Percentiles rank a stretch among this genome's conserved stretches.
These are phyloP conservation scores for Samsoniella hepiali DNA, from an alignment of 2,329 filamentous ascomycete species.

Conservation along the genomic window DNA sequence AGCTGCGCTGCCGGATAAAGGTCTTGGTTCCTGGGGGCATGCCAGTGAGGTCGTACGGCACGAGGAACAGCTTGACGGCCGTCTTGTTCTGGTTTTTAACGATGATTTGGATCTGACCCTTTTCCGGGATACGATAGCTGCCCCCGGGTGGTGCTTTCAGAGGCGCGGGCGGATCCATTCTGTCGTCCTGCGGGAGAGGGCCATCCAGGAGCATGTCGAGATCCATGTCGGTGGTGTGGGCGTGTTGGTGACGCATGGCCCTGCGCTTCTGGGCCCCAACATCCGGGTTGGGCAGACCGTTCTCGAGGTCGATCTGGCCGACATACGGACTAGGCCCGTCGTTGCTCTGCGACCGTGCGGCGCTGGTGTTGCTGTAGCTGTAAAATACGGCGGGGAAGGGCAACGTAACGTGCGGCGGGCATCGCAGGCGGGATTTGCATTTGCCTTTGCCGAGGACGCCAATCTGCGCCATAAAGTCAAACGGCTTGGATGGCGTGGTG, in stretches of 20 bases:
- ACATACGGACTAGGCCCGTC: constrained; percentile 96
- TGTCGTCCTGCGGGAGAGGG: constrained; percentile 20
- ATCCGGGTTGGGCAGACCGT: constrained; percentile 59
- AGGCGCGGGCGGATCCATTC: constrained; percentile 36
- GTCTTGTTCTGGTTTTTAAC: constrained; percentile 99
- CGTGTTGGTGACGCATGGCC: constrained; percentile 52
- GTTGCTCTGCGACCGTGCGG: constrained; percentile 61
- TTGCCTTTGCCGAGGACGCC: constrained; percentile 87
- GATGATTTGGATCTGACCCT: constrained; percentile 92
- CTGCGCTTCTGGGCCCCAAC: constrained; percentile 50
- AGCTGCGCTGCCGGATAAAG: constrained; percentile 90
- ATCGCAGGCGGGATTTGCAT: constrained; percentile 80
- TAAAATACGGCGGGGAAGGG: constrained; percentile 96
- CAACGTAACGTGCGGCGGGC: constrained; percentile 84
- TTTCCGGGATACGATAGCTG: constrained; percentile 88
- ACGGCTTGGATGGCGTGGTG: constrained; percentile 84
- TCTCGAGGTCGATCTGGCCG: constrained; percentile 86
- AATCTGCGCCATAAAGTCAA: constrained; percentile 93
- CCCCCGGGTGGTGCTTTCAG: constrained; percentile 70
- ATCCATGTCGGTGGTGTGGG: constrained; percentile 41
- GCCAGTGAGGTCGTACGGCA: constrained; percentile 86
- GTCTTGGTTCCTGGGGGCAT: constrained; percentile 96
- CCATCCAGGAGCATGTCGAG: constrained; percentile 24
- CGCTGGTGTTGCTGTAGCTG: constrained; percentile 71
- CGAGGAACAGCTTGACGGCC: constrained; percentile 89